Percentiles rank a stretch among this genome's conserved stretches.
Evolutionary conservation across 148 eudicot species (phyloP).

Genomic region (Cornus florida): DNA sequence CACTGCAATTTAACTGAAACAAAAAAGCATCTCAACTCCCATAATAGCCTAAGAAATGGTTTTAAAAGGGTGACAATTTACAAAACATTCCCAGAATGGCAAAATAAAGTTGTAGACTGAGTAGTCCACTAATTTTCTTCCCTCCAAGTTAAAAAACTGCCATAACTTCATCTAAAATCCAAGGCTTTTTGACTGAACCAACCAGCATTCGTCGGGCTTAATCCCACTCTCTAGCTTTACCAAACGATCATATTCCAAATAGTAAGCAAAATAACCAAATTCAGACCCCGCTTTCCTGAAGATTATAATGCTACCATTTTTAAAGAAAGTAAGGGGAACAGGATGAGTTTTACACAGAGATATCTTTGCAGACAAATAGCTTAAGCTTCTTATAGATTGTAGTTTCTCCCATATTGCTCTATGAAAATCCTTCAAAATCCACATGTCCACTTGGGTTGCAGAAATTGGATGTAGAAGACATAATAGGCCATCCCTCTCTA

Average conservation of each 20-base stretch:
- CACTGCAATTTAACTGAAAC: no score
- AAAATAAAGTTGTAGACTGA: no score
- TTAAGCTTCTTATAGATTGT: background rate
- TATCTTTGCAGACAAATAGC: slow-evolving; percentile 9
- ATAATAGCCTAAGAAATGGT: no score
- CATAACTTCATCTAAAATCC: background rate
- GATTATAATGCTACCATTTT: slow-evolving; percentile 11
- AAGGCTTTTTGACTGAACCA: slow-evolving; percentile 14
- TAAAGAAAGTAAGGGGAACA: slow-evolving; percentile 9
- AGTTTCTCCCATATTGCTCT: slow-evolving; percentile 9
- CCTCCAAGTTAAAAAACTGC: background rate
- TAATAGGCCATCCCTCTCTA: background rate
- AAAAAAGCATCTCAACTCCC: no score
- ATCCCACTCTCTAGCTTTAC: slow-evolving; percentile 13
- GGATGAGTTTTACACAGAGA: background rate
- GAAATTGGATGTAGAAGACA: slow-evolving; percentile 7
- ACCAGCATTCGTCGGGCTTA: slow-evolving; percentile 3
- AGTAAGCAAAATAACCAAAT: background rate
- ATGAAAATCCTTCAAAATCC: slow-evolving; percentile 16
- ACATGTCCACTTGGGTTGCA: slow-evolving; percentile 1
- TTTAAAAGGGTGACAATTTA: no score
- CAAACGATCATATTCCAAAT: background rate
- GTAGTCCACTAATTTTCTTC: no score
- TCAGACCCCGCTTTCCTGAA: slow-evolving; percentile 2
- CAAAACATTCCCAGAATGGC: no score